Conservation (phyloP, 768 basidiomycete genomes). For the Sarcomyxa edulis region DNA sequence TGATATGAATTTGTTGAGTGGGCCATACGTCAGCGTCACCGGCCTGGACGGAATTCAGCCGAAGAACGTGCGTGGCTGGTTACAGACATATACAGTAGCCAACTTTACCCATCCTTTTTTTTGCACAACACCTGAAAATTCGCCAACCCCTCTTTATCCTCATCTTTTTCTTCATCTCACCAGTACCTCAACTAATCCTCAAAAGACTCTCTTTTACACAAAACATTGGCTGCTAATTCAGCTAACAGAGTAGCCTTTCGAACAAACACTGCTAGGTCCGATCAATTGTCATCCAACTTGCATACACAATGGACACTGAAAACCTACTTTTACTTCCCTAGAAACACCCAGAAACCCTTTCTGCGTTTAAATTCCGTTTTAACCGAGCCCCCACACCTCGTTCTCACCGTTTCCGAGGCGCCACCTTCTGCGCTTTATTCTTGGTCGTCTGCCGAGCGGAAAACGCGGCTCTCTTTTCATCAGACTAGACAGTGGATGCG, state of each 20-base stretch:
- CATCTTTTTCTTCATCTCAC: conserved; percentile 4
- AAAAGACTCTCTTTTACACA: background rate
- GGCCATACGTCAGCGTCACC: no score
- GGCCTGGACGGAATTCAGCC: conserved; percentile 24
- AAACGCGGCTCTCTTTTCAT: conserved; percentile 11
- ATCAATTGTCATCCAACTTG: no score
- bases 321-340: no score
- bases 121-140: no score
- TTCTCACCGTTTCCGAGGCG: conserved; percentile 8
- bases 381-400: no score
- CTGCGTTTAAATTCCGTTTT: no score
- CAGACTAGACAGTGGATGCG: no score
- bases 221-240: background rate
- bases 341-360: no score
- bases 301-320: no score
- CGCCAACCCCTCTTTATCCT: conserved; percentile 1
- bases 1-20: no score
- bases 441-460: conserved; percentile 18
- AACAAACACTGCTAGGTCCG: no score
- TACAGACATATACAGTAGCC: background rate
- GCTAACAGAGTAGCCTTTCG: no score
- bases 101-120: background rate
- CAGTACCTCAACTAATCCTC: background rate
- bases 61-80: conserved; percentile 48
- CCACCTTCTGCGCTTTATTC: conserved; percentile 12